Percentiles rank a stretch among this genome's conserved stretches.
phyloP scores from a whole-genome alignment of 2,329 filamentous ascomycete species.

The Pleoardoris graminearum region DNA sequence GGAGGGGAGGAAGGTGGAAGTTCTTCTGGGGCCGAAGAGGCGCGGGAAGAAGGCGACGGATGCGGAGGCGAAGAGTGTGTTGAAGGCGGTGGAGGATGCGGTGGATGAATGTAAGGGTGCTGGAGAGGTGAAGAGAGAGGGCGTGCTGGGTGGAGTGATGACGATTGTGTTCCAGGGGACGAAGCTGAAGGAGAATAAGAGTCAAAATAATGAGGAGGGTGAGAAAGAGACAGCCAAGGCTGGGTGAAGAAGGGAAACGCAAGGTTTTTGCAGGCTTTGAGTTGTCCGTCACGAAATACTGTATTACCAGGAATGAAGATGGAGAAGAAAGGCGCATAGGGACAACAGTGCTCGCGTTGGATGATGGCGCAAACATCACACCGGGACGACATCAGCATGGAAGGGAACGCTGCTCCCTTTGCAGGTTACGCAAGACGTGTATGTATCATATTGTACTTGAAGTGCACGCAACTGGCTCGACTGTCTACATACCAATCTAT shows the following conservation, averaged over 20 bases:
- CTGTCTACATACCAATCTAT: no score
- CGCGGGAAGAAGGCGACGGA: constrained; percentile 61
- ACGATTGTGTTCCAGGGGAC: constrained; percentile 38
- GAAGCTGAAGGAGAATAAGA: constrained; percentile 19
- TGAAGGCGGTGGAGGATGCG: constrained; percentile 56
- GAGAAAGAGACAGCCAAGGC: neutral
- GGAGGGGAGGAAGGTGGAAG: constrained; percentile 75
- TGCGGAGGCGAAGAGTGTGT: constrained; percentile 61
- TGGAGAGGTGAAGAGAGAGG: constrained; percentile 32
- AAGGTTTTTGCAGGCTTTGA: no score
- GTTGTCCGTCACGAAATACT: no score
- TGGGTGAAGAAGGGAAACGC: neutral
- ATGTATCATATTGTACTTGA: neutral
- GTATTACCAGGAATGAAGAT: no score
- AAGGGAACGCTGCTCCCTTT: no score
- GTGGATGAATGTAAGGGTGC: constrained; percentile 45
- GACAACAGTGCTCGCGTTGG: no score
- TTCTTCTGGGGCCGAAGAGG: constrained; percentile 70
- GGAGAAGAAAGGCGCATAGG: no score
- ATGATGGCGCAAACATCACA: no score
- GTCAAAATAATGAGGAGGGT: constrained; percentile 7
- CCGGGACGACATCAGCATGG: no score
- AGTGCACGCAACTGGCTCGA: no score
- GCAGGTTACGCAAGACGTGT: neutral
- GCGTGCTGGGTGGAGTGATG: constrained; percentile 35